Percentiles rank a stretch among this genome's conserved stretches.
Conservation (phyloP, 495 filamentous ascomycete species). For the Neurospora hispaniola region DNA sequence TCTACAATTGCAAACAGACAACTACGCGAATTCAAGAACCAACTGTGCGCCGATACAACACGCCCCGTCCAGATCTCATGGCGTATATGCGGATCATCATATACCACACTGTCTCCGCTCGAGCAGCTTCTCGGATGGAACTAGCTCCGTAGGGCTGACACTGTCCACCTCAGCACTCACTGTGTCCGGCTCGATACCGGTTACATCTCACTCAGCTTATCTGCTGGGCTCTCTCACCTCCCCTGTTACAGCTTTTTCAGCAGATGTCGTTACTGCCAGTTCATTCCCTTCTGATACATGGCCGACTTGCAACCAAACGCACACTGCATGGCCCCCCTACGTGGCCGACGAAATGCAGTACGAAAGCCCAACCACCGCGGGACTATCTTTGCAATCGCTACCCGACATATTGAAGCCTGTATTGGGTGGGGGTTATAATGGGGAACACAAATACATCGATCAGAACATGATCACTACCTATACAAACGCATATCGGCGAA, state of each 20-base stretch:
- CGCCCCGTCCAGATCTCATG: not conserved
- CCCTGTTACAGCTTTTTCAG: not conserved
- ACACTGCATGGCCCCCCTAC: not conserved
- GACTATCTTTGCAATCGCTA: not conserved
- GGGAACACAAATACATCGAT: not conserved
- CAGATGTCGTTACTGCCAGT: not conserved
- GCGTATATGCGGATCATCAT: not conserved
- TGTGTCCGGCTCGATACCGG: not conserved
- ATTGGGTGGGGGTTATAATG: not conserved
- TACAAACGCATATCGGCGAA: not conserved
- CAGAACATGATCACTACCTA: not conserved
- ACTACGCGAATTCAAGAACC: not conserved
- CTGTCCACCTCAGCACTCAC: not conserved
- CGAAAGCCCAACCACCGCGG: not conserved
- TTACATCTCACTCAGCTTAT: not conserved
- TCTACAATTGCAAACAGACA: not conserved
- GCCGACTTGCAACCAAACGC: not conserved
- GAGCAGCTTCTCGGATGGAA: not conserved
- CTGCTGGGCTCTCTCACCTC: not conserved
- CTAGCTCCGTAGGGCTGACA: not conserved
- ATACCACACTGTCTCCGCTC: not conserved
- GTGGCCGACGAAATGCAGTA: not conserved
- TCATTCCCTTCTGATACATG: not conserved
- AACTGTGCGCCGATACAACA: not conserved
- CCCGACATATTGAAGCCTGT: not conserved